Evolutionary conservation across 2,329 filamentous ascomycete genomes (phyloP), one percentile per base, ranked within the genome.

Genomic region (Monosporascus sp.): DNA sequence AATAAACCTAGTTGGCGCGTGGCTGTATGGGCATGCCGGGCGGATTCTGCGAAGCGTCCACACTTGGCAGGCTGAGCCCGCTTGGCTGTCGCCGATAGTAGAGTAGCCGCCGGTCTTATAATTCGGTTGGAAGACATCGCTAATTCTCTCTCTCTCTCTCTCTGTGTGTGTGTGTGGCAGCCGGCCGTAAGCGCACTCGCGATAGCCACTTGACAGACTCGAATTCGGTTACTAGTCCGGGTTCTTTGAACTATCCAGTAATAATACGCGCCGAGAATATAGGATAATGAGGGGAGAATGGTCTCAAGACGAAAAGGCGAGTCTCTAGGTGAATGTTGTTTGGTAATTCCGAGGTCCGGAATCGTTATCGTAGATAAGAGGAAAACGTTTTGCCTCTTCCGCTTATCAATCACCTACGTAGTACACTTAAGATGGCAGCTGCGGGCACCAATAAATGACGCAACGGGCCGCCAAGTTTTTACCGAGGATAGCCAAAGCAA

Each of bases 1-100:
- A 63, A 54, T 49, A 63, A 55, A 35, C 64, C 55, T 5, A 65
- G 49, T n/a, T 62, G 56, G 40, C 56, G 59, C 9, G 63, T 58
- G 52, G 56, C 62, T 37, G 62, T 68, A 49, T 68, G 66, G 9
- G 66, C 63, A 51, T 62, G 61, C 49, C 65, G 65, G 28, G 58
- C 62, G n/a, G 62, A 59, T 50, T 58, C 55, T 55, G 63, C 63
- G 50, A 64, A 54, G 54, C 65, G 60, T 47, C 60, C 55, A 43
- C 45, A 57, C 7, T 53, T 53, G 11, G 50, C 28, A 9, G 58
- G 60, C 43, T 53, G 57, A 3, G 51, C 56, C 40, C 52, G 55
- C 47, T 51, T 63, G 17, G 59, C 52, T 24, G 60, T 53, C n/a
- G 60, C 52, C n/a, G 63, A 58, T 17, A 67, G 56, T 22, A 68